Evolutionary conservation across 2,329 filamentous ascomycete species (phyloP), one percentile per base, ranked within the genome.

Genomic region (Verticillium zaregamsianum): DNA sequence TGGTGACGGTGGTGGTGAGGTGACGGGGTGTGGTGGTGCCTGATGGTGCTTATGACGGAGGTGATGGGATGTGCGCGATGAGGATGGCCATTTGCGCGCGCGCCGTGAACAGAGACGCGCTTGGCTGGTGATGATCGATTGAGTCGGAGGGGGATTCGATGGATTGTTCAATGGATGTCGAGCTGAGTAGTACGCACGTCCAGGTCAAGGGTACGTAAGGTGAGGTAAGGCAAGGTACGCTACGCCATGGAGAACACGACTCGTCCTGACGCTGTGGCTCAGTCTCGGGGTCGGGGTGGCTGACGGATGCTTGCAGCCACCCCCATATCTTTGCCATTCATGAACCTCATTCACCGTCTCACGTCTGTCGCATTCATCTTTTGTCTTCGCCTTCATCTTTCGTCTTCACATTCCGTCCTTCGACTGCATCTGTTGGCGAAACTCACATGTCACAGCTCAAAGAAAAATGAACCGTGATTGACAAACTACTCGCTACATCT

Each of bases 1-100:
- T 89, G 61, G 63, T 74, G 68, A 55, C 32, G 40, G 31, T 2
- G 28, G 20, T 12, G 11, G 3, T 28, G 45, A 12, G 20, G n/a
- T 23, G 45, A 9, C 33, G 33, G 33, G 23, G n/a, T 28, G n/a
- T 52, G n/a, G 45, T 11, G 45, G 45, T 52, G 45, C 11, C 11
- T 23, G 17, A 14, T 52, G 45, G 7, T 23, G 45, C 45, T 52
- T 23, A 52, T 6, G 45, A 52, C 23, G 8, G 45, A 52, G 20
- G 45, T 52, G 45, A 25, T 52, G n/a, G n/a, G 20, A 23, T 52
- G n/a, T 23, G n/a, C 8, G 45, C 45, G 45, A 28, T 52, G 45
- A 9, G 3, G n/a, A 23, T 52, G 45, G 45, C 45, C 45, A 52
- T 52, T 23, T 23, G 45, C 20, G 20, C 45, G 39, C n/a, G 9